Conservation (phyloP, 805 yeast species). For the Ascoidea rubescens region DNA sequence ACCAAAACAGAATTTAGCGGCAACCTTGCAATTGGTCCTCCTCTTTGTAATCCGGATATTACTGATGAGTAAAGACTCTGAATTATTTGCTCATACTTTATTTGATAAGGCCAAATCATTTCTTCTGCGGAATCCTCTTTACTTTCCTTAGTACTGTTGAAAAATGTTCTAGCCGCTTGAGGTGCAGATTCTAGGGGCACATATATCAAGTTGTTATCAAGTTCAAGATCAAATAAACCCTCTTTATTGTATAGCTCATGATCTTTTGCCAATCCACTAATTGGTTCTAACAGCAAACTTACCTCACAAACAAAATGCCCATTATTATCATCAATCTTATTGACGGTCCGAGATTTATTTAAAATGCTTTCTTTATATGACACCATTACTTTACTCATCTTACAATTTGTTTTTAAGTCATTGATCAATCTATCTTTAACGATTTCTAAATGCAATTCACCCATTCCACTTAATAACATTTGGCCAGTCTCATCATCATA, state of each 20-base stretch:
- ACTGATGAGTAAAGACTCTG: conserved; percentile 46
- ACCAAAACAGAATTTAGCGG: conserved; percentile 51
- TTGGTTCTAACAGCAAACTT: conserved; percentile 15
- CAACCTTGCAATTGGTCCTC: conserved; percentile 43
- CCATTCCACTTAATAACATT: conserved; percentile 88
- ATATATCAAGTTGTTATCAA: conserved; percentile 31
- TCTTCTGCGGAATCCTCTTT: conserved; percentile 12
- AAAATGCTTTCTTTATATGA: conserved; percentile 68
- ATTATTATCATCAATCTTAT: conserved; percentile 13
- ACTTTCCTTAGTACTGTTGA: conserved; percentile 3
- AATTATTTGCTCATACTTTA: conserved; percentile 32
- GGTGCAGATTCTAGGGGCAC: conserved; percentile 9
- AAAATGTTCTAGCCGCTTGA: conserved; percentile 3
- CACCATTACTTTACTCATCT: conserved; percentile 73
- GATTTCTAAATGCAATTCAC: conserved; percentile 88
- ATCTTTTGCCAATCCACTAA: conserved; percentile 11
- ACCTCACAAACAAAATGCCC: conserved; percentile 9
- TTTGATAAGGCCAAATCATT: conserved; percentile 35
- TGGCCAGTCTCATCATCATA: conserved; percentile 83
- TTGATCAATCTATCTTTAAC: conserved; percentile 65
- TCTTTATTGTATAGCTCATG: conserved; percentile 23
- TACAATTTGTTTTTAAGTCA: conserved; percentile 72
- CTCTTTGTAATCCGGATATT: conserved; percentile 47
- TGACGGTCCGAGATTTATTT: conserved; percentile 16
- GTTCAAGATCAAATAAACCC: conserved; percentile 24